phyloP scores from a whole-genome alignment of 176 grass and related monocot genomes.

The Carex parvula region DNA sequence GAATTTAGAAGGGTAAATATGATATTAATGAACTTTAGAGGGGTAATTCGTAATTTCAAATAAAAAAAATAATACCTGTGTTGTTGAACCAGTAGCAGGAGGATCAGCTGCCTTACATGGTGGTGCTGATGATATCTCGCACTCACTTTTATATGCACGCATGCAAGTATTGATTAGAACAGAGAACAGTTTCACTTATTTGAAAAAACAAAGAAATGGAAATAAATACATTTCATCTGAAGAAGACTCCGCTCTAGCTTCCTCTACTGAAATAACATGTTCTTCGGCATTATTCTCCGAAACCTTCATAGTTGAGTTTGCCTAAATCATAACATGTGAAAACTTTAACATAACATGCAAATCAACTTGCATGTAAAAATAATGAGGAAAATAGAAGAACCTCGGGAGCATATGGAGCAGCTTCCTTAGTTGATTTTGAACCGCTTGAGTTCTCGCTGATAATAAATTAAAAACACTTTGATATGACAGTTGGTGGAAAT shows the following conservation, averaged over 20 bases:
- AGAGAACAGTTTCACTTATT: neutral
- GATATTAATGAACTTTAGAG: too few species aligned
- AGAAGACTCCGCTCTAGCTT: neutral
- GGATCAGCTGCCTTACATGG: neutral
- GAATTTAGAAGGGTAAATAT: too few species aligned
- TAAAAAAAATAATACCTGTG: constrained; percentile 18
- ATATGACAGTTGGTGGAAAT: neutral
- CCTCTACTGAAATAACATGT: neutral
- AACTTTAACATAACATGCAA: neutral
- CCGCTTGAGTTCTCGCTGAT: neutral
- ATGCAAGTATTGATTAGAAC: constrained; percentile 4
- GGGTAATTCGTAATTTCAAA: too few species aligned
- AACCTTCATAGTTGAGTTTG: constrained; percentile 6
- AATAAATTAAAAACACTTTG: neutral
- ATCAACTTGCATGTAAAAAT: neutral
- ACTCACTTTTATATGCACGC: constrained; percentile 8
- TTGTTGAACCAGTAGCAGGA: constrained; percentile 17
- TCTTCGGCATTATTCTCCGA: neutral
- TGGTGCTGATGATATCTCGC: constrained; percentile 1
- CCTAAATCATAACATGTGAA: neutral
- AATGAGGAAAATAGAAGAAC: neutral
- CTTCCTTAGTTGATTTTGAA: constrained; percentile 22
- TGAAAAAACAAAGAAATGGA: neutral
- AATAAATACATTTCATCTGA: constrained; percentile 13
- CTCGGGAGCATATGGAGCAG: neutral